phyloP scores from a whole-genome alignment of 2,329 filamentous ascomycete genomes.

The Epichloe elymi region DNA sequence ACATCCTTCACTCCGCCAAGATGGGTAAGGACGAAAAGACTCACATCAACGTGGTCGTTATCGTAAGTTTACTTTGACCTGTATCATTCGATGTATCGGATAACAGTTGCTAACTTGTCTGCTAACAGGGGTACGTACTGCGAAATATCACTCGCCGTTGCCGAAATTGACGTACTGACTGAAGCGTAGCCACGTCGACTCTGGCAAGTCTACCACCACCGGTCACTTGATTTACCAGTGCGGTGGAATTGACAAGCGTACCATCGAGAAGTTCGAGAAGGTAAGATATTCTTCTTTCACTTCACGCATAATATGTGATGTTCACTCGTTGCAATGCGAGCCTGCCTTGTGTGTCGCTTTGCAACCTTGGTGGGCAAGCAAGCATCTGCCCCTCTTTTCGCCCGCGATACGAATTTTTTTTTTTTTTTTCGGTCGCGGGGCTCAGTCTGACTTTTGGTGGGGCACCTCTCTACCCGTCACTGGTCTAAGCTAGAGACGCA shows the following conservation, averaged over 20 bases:
- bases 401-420: conserved; percentile 9
- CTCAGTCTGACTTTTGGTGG: conserved; percentile 7
- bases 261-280: conserved; percentile 99
- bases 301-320: not conserved
- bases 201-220: conserved; percentile 94
- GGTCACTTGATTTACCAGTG: conserved; percentile 99
- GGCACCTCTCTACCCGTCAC: conserved; percentile 9
- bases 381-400: conserved; percentile 1
- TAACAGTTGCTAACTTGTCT: conserved; percentile 9
- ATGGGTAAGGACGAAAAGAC: conserved; percentile 78
- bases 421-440: conserved; percentile 8
- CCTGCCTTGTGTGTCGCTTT: not conserved
- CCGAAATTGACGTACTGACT: conserved; percentile 19
- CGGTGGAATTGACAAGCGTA: conserved; percentile 99
- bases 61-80: conserved; percentile 36
- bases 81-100: not conserved
- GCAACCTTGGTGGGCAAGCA: not conserved
- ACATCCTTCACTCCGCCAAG: conserved; percentile 1
- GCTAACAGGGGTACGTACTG: conserved; percentile 15
- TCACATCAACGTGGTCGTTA: conserved; percentile 97
- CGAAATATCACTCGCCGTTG: conserved; percentile 5
- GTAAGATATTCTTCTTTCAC: conserved; percentile 36
- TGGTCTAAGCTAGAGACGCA: not conserved
- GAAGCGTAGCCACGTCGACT: conserved; percentile 74
- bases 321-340: not conserved